phyloP scores from a whole-genome alignment of 192 early-diverging fungal genomes.

The Backusella tarrabulga region DNA sequence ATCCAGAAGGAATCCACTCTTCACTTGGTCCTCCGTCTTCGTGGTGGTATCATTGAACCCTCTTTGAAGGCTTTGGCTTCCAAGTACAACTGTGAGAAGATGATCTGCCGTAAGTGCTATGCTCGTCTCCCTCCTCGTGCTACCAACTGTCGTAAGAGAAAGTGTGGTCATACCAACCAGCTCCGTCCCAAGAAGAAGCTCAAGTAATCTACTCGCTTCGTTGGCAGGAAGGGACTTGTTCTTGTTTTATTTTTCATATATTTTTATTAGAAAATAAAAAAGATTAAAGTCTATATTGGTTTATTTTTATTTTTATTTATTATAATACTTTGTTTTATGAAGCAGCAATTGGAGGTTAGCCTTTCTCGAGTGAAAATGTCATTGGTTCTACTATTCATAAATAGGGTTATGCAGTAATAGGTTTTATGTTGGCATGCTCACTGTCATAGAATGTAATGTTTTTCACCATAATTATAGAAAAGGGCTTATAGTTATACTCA shows the following conservation, averaged over 20 bases:
- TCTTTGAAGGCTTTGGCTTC: slow-evolving; percentile 97
- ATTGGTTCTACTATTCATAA: neutral
- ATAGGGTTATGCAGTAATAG: neutral
- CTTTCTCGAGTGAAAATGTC: neutral
- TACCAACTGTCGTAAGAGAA: slow-evolving; percentile 99
- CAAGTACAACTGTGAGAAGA: slow-evolving; percentile 99
- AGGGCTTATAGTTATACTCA: too few relatives aligned
- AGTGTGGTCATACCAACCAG: slow-evolving; percentile 99
- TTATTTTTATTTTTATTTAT: neutral
- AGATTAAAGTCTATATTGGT: neutral
- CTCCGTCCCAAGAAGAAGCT: slow-evolving; percentile 98
- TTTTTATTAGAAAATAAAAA: slow-evolving; percentile 4
- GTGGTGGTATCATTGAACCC: slow-evolving; percentile 98
- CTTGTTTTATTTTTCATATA: neutral
- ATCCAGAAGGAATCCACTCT: slow-evolving; percentile 99
- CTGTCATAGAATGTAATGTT: too few relatives aligned
- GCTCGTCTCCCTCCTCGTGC: slow-evolving; percentile 98
- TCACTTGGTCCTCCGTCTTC: slow-evolving; percentile 94
- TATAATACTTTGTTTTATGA: neutral
- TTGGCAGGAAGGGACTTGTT: neutral
- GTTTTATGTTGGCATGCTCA: neutral
- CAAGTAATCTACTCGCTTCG: slow-evolving; percentile 16
- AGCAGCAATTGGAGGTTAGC: neutral
- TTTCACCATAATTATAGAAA: too few relatives aligned
- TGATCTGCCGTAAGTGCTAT: slow-evolving; percentile 99